A percentile compares a stretch with the other conserved stretches of the same genome.
Conservation (phyloP, 2,329 filamentous ascomycete genomes). For the Pseudogymnoascus sp. region DNA sequence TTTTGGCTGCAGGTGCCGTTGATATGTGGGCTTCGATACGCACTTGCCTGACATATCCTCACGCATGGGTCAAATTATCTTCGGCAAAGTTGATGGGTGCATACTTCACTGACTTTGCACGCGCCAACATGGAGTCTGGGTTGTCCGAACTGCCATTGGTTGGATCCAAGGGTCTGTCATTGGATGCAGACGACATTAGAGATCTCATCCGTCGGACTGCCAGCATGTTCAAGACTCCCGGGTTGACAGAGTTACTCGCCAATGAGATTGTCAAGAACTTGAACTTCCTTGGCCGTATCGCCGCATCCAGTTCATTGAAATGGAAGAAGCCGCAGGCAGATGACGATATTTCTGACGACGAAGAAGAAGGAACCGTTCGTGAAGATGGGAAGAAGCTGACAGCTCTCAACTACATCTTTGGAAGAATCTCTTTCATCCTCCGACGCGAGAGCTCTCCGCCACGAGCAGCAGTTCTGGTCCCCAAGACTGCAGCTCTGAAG, state of each 20-base stretch:
- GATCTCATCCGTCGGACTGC: slow-evolving; percentile 47
- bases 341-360: slow-evolving; percentile 34
- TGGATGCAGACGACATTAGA: slow-evolving; percentile 58
- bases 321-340: slow-evolving; percentile 40
- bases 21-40: slow-evolving; percentile 66
- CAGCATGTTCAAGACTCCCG: slow-evolving; percentile 52
- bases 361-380: slow-evolving; percentile 35
- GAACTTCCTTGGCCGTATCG: slow-evolving; percentile 67
- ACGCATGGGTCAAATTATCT: slow-evolving; percentile 68
- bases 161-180: slow-evolving; percentile 63
- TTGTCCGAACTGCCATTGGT: slow-evolving; percentile 52
- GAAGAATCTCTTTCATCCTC: slow-evolving; percentile 69
- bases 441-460: slow-evolving; percentile 64
- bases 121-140: slow-evolving; percentile 47
- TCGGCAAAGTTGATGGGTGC: slow-evolving; percentile 65
- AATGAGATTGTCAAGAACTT: slow-evolving; percentile 74
- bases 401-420: slow-evolving; percentile 67
- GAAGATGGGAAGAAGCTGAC: slow-evolving; percentile 42
- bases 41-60: slow-evolving; percentile 62
- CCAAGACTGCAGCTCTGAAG: slow-evolving; percentile 69
- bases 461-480: slow-evolving; percentile 54
- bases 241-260: slow-evolving; percentile 67
- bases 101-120: slow-evolving; percentile 76
- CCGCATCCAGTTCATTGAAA: slow-evolving; percentile 48
- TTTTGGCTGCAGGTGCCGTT: slow-evolving; percentile 53